Evolutionary conservation across 805 yeast genomes (phyloP).

Genomic region (Kodamaea kakaduensis): DNA sequence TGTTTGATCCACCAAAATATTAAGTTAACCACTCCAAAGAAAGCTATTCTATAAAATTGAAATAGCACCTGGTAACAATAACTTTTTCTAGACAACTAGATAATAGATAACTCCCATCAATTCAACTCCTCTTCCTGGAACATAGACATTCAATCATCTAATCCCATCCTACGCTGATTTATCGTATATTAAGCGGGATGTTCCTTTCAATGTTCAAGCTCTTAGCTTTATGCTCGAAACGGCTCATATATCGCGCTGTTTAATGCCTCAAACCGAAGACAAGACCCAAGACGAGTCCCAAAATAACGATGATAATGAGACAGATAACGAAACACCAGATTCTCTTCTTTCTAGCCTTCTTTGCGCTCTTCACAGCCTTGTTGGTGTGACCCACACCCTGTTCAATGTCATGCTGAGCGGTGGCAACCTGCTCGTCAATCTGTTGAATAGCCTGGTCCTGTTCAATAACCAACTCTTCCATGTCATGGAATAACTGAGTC

Average conservation of each 20-base stretch:
- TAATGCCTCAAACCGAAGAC: slow-evolving; percentile 38
- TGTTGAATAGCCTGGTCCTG: slow-evolving; percentile 86
- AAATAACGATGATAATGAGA: slow-evolving; percentile 53
- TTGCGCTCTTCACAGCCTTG: slow-evolving; percentile 84
- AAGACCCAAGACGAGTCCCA: slow-evolving; percentile 68
- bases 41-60: no score
- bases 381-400: slow-evolving; percentile 92
- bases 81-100: no score
- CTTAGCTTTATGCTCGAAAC: no score
- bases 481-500: slow-evolving; percentile 89
- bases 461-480: slow-evolving; percentile 94
- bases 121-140: no score
- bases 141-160: no score
- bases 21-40: no score
- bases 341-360: slow-evolving; percentile 86
- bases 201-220: no score
- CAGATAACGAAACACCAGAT: slow-evolving; percentile 75
- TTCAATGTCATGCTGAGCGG: slow-evolving; percentile 88
- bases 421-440: slow-evolving; percentile 73
- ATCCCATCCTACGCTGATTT: no score
- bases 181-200: no score
- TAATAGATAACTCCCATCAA: no score
- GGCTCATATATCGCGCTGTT: not conserved
- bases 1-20: no score
- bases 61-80: no score